Evolutionary conservation across 2,329 filamentous ascomycete genomes (phyloP), one percentile per base, ranked within the genome.

Genomic region (Orbilia oligospora): DNA sequence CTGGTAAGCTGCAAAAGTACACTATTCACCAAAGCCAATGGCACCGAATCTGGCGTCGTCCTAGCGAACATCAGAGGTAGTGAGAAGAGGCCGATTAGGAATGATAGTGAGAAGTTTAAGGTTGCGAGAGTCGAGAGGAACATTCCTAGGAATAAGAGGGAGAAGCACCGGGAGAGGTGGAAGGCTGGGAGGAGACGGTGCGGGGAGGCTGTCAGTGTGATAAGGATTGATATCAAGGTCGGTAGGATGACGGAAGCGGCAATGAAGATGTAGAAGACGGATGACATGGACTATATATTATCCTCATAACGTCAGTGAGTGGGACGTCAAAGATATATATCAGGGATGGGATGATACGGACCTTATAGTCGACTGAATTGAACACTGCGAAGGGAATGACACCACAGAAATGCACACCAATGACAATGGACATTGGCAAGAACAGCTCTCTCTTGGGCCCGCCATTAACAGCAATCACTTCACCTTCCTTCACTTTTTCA

Each of bases 81-180:
- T 51, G 93, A 90, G 55, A 95, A 86, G 1, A 98, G 86, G 44
- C 96, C 96, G 64, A 97, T 87, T 44, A 97, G 87, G 83, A 98
- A 91, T 58, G 93, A 91, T 14, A 97, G 90, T 2, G 92, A 94
- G 87, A 99, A 99, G 85, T 99, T 99, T 65, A 99, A 89, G 0
- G 95, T 99, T 1, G 96, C 95, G 12, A 99, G 91, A 0, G 94
- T 92, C 12, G 94, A 94, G 80, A 99, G 90, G 82, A 93, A 94
- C 87, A 97, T 93, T 82, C 96, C 96, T 0, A 98, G 89, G 9
- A 97, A 87, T 12, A 99, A 90, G n/a, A 98, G 89, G 5, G 94
- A 97, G 86, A 98, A 94, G 73, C 92, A 96, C 83, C 97, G 94
- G 80, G 94, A 90, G 65, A 97, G 89, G 58, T 90, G 89, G 82